Percentiles rank a stretch among this genome's conserved stretches.
phyloP scores from a whole-genome alignment of 768 basidiomycete genomes.

The Podaxis sp. region DNA sequence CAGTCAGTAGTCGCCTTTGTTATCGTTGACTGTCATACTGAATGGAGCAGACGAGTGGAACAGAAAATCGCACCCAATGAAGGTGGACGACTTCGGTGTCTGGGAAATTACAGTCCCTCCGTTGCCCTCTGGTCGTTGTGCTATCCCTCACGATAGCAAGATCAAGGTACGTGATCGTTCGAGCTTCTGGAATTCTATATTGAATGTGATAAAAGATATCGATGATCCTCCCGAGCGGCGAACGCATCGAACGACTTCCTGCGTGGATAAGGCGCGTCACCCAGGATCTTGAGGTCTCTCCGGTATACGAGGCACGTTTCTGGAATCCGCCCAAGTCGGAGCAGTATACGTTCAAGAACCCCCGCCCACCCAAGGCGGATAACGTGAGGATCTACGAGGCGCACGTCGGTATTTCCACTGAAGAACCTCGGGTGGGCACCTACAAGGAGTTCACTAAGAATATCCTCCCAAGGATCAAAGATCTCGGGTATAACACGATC shows the following conservation, averaged over 20 bases:
- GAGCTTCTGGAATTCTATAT: not conserved
- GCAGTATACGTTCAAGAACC: slow-evolving; percentile 80
- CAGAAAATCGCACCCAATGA: slow-evolving; percentile 83
- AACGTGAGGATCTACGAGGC: slow-evolving; percentile 91
- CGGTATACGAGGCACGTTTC: slow-evolving; percentile 95
- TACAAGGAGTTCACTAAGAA: slow-evolving; percentile 94
- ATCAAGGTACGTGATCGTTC: slow-evolving; percentile 62
- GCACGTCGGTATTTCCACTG: slow-evolving; percentile 94
- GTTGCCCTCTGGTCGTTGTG: slow-evolving; percentile 62
- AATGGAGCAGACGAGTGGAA: slow-evolving; percentile 77
- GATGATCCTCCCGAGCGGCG: slow-evolving; percentile 77
- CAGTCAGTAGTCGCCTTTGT: slow-evolving; percentile 57
- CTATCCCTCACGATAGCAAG: slow-evolving; percentile 94
- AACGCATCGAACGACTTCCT: slow-evolving; percentile 88
- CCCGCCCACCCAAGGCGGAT: slow-evolving; percentile 63
- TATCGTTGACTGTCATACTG: not conserved
- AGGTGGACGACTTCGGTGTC: slow-evolving; percentile 78
- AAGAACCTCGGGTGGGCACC: slow-evolving; percentile 84
- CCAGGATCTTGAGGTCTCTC: slow-evolving; percentile 87
- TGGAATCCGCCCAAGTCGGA: slow-evolving; percentile 88
- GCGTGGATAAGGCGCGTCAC: slow-evolving; percentile 96
- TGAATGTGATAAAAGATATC: slow-evolving; percentile 64
- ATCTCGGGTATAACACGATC: slow-evolving; percentile 93
- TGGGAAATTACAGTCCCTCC: slow-evolving; percentile 86
- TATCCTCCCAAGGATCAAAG: slow-evolving; percentile 83